Evolutionary conservation across 176 grass and related monocot genomes (phyloP).

Genomic region (Ananas comosus): DNA sequence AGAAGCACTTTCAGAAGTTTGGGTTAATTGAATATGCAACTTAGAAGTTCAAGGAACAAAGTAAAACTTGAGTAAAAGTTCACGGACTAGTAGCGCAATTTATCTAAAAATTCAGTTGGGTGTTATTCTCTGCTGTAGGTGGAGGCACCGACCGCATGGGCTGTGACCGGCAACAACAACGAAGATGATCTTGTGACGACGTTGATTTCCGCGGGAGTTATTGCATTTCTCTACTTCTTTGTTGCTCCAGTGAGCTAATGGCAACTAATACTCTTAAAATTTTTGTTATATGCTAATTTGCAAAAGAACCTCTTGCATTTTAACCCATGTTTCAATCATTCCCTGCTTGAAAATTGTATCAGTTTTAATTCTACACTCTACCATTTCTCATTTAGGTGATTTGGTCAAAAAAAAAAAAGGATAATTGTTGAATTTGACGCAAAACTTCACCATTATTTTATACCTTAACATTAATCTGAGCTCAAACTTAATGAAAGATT

Average conservation of each 20-base stretch:
- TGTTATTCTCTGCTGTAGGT: constrained; percentile 21
- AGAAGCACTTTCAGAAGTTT: too few species aligned
- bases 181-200: constrained; percentile 49
- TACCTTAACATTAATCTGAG: too few species aligned
- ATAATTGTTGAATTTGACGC: too few species aligned
- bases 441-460: too few species aligned
- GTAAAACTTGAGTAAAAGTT: too few species aligned
- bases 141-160: constrained; percentile 51
- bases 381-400: not conserved
- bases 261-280: not conserved
- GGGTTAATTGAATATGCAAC: too few species aligned
- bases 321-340: not conserved
- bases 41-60: too few species aligned
- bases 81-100: too few species aligned
- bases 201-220: constrained; percentile 38
- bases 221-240: constrained; percentile 60
- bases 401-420: not conserved
- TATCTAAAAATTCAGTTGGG: not conserved
- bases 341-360: not conserved
- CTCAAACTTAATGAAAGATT: too few species aligned
- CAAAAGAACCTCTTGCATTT: not conserved
- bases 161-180: constrained; percentile 65
- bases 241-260: constrained; percentile 46
- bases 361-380: too few species aligned
- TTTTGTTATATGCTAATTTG: not conserved